Conservation (phyloP, 2,329 filamentous ascomycete genomes). For the Colletotrichum noveboracense region DNA sequence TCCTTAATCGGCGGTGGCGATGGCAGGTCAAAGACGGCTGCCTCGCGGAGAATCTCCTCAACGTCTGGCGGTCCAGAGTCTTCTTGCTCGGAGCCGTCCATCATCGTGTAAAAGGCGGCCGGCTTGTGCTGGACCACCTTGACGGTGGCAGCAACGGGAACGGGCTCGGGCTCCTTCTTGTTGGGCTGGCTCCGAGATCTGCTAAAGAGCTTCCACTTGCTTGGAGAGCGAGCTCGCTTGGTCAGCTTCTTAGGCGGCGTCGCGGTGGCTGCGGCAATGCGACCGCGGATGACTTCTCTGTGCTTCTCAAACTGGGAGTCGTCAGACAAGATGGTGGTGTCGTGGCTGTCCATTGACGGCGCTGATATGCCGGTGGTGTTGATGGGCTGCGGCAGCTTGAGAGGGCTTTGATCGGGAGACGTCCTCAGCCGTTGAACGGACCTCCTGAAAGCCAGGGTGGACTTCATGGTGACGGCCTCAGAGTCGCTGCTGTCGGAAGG, state of each 20-base stretch:
- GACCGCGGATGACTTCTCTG: constrained; percentile 36
- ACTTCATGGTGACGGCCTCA: constrained; percentile 50
- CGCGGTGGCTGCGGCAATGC: constrained; percentile 30
- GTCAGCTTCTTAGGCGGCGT: constrained; percentile 56
- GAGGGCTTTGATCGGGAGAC: constrained; percentile 44
- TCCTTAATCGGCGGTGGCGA: constrained; percentile 2
- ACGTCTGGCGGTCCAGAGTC: constrained; percentile 46
- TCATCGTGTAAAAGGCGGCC: constrained; percentile 65
- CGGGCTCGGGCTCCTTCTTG: constrained; percentile 42
- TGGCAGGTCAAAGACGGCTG: constrained; percentile 38
- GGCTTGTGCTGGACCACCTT: constrained; percentile 55
- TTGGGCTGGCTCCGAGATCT: constrained; percentile 52
- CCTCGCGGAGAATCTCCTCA: constrained; percentile 55
- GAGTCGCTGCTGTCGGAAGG: constrained; percentile 65
- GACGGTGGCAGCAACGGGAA: constrained; percentile 52
- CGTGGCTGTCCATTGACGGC: constrained; percentile 60
- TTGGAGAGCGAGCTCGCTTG: constrained; percentile 60
- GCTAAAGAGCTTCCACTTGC: constrained; percentile 69
- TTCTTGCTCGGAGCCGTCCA: constrained; percentile 63
- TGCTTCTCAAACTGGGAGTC: constrained; percentile 54
- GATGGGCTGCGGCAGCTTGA: constrained; percentile 60
- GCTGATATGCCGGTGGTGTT: constrained; percentile 47
- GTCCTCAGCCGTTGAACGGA: constrained; percentile 58
- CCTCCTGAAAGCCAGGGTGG: constrained; percentile 59
- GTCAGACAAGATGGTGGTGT: constrained; percentile 62